Evolutionary conservation across 208 protist species (phyloP), one percentile per base, ranked within the genome.

Genomic region (Leishmania gerbilli): DNA sequence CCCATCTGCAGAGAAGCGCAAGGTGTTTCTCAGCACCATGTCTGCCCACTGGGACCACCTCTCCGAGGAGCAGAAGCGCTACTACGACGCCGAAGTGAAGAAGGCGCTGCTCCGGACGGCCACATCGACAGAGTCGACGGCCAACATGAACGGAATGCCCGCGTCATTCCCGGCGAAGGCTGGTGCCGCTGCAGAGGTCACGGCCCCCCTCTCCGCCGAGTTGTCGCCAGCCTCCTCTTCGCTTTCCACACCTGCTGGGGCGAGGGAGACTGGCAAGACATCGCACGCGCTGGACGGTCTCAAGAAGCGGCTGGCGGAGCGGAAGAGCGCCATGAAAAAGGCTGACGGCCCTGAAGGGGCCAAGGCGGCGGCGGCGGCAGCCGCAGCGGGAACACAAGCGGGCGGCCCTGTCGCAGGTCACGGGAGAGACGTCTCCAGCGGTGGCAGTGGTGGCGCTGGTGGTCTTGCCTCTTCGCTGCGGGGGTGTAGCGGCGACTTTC

Each of bases 11-110:
- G 85, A 87, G 65, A 90, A 79, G 64, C 88, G 93, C 62, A 91
- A 89, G 71, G 65, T 49, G 27, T 95, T 94, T 65, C 86, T 97
- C 15, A 67, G 82, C 47, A 40, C 83, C 74, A 84, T 97, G 68
- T 95, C 90, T 21, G 42, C 79, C 13, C 84, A 96, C 86, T 97
- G 94, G 94, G 80, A 85, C 3, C 79, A 86, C n/a, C 87, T 97
- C 40, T 90, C 92, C 5, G 83, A 86, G 27, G 80, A 69, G 53
- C 94, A 97, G 84, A 89, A 89, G 80, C 85, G 83, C n/a, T 97
- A 92, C 84, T 97, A 97, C 80, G 91, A 97, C 56, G 84, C 89
- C 1, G 67, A 89, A 58, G 92, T 97, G 53, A 88, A 89, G 72
- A 75, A 83, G 49, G 89, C 89, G 37, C 72, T 96, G 74, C 75